phyloP scores from a whole-genome alignment of 1,139 yeast species.

The Kodamaea derodonti region DNA sequence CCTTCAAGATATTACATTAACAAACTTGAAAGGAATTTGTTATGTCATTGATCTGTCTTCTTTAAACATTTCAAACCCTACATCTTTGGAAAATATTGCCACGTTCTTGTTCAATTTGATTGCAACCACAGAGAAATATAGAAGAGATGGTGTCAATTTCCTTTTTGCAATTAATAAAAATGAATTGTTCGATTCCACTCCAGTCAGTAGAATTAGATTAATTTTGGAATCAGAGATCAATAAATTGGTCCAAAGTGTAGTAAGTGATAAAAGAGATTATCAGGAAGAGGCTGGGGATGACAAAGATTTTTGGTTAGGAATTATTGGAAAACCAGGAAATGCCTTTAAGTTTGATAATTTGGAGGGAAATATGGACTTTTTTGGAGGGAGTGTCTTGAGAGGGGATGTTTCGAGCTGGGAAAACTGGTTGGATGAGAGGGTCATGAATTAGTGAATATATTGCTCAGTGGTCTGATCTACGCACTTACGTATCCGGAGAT shows the following conservation, averaged over 20 bases:
- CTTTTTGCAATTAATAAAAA: conserved; percentile 77
- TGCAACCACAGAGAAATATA: conserved; percentile 53
- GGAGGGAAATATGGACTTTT: conserved; percentile 70
- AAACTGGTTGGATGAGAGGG: conserved; percentile 75
- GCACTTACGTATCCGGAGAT: no score
- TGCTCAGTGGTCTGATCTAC: no score
- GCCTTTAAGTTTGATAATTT: conserved; percentile 57
- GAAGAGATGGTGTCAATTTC: conserved; percentile 60
- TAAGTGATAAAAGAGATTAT: conserved; percentile 16
- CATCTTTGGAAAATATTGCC: conserved; percentile 45
- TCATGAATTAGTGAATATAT: no score
- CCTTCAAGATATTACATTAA: conserved; percentile 41
- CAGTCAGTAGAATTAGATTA: conserved; percentile 54
- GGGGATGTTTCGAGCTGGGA: conserved; percentile 58
- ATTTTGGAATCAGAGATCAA: conserved; percentile 64
- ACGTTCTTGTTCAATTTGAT: conserved; percentile 54
- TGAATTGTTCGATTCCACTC: conserved; percentile 80
- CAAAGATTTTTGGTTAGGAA: conserved; percentile 42
- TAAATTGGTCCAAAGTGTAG: conserved; percentile 42
- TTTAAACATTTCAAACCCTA: conserved; percentile 27
- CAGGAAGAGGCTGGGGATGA: conserved; percentile 13
- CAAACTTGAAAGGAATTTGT: conserved; percentile 57
- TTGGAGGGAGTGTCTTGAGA: conserved; percentile 66
- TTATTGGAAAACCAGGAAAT: conserved; percentile 37
- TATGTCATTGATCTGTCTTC: conserved; percentile 67